These are phyloP conservation scores for Salvia miltiorrhiza DNA, from an alignment of 257 asterid species.

Conservation along the genomic window DNA sequence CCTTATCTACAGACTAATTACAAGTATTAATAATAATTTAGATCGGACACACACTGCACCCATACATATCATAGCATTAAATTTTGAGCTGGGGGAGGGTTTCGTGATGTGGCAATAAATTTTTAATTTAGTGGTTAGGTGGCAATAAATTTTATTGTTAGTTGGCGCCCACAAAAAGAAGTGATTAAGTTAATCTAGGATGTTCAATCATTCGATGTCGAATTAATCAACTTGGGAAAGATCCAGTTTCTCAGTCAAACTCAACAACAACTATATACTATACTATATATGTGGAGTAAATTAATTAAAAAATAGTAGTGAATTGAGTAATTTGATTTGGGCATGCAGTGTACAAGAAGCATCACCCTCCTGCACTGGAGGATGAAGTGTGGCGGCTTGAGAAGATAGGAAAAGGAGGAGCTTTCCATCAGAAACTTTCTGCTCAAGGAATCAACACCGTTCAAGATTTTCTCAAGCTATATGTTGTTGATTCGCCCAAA, in stretches of 20 bases:
- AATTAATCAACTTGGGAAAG: neutral
- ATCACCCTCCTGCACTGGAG: slow-evolving; percentile 56
- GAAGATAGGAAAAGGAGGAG: slow-evolving; percentile 73
- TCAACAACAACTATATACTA: too few species aligned
- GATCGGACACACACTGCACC: neutral
- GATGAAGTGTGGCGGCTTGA: slow-evolving; percentile 79
- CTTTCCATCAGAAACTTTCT: slow-evolving; percentile 49
- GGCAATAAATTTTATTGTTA: neutral
- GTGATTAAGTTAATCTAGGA: neutral
- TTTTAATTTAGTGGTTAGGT: neutral
- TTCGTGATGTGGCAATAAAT: neutral
- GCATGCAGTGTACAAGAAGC: slow-evolving; percentile 65
- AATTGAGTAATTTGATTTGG: neutral
- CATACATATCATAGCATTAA: neutral
- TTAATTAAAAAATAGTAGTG: too few species aligned
- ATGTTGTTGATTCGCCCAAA: slow-evolving; percentile 29
- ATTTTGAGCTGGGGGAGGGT: neutral
- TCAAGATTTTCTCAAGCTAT: slow-evolving; percentile 66
- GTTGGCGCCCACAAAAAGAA: neutral
- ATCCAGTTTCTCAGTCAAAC: neutral
- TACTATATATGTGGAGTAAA: too few species aligned
- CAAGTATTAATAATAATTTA: neutral
- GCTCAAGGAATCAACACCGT: slow-evolving; percentile 43
- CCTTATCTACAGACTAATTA: too few species aligned
- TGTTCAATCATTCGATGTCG: neutral